Conservation (phyloP, 768 basidiomycete species). For the Mycena galopus region DNA sequence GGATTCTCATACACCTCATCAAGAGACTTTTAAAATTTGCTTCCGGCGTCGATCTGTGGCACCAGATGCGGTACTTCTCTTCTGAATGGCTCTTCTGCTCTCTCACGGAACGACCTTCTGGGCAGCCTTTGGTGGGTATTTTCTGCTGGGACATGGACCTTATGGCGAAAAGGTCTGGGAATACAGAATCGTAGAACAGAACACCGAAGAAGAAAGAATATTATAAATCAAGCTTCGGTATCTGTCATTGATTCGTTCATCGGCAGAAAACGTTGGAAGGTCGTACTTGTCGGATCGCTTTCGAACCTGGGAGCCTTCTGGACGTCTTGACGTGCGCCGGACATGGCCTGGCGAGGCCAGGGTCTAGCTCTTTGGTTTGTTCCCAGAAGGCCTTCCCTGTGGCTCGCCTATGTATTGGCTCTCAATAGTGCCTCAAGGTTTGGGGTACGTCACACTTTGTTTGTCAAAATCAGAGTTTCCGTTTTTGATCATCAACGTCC, state of each 20-base stretch:
- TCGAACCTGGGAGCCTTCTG: neutral
- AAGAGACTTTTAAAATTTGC: neutral
- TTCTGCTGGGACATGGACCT: neutral
- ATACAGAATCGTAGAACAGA: neutral
- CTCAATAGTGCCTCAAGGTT: neutral
- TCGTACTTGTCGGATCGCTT: slow-evolving; percentile 22
- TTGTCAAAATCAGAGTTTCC: neutral
- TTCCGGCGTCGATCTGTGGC: neutral
- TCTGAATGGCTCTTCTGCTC: neutral
- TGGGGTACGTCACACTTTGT: neutral
- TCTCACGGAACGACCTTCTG: neutral
- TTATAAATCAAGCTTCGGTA: neutral
- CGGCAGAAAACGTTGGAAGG: slow-evolving; percentile 10
- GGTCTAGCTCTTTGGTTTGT: too few species aligned
- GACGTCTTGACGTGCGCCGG: neutral
- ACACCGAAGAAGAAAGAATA: neutral
- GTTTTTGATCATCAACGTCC: slow-evolving; percentile 15
- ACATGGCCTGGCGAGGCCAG: neutral
- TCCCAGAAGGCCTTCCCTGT: neutral
- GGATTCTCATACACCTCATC: neutral
- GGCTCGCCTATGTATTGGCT: neutral
- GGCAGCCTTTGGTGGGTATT: neutral
- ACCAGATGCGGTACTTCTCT: neutral
- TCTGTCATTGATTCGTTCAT: neutral
- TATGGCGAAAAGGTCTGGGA: too few species aligned